Percentiles rank a stretch among this genome's conserved stretches.
These are phyloP conservation scores for Suhomyces faveliae DNA, from an alignment of 805 yeast genomes.

Conservation along the genomic window DNA sequence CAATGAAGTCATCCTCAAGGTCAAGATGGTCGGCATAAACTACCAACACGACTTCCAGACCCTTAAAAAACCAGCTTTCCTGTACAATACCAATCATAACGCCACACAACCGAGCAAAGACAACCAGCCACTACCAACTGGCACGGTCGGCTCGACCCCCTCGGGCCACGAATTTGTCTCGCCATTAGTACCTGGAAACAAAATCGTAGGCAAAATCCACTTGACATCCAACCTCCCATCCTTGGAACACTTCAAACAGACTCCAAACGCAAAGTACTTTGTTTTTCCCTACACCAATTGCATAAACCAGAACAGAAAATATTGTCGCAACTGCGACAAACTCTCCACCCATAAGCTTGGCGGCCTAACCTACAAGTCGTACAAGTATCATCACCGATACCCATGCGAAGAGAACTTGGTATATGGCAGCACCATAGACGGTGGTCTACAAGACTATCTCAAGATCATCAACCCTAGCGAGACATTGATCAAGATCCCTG, in stretches of 20 bases:
- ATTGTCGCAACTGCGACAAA: constrained; percentile 21
- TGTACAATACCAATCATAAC: not conserved
- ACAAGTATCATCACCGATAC: constrained; percentile 13
- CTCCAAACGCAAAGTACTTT: constrained; percentile 19
- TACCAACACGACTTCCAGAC: constrained; percentile 26
- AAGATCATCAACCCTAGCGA: constrained; percentile 24
- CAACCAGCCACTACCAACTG: not conserved
- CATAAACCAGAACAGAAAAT: constrained; percentile 19
- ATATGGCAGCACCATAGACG: constrained; percentile 36
- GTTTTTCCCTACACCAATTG: constrained; percentile 38
- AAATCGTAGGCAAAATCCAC: constrained; percentile 31
- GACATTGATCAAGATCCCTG: constrained; percentile 28
- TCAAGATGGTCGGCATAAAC: constrained; percentile 29
- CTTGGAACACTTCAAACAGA: constrained; percentile 2
- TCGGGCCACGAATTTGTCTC: not conserved
- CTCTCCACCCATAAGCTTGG: not conserved
- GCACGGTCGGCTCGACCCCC: not conserved
- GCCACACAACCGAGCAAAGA: not conserved
- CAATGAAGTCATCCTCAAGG: constrained; percentile 23
- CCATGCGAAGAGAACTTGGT: constrained; percentile 25
- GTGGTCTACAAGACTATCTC: constrained; percentile 40
- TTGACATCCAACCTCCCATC: constrained; percentile 6
- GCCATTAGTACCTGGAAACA: constrained; percentile 33
- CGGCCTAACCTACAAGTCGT: constrained; percentile 6
- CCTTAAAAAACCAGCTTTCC: constrained; percentile 8